Evolutionary conservation across 257 asterid species (phyloP).

Genomic region (Striga asiatica): DNA sequence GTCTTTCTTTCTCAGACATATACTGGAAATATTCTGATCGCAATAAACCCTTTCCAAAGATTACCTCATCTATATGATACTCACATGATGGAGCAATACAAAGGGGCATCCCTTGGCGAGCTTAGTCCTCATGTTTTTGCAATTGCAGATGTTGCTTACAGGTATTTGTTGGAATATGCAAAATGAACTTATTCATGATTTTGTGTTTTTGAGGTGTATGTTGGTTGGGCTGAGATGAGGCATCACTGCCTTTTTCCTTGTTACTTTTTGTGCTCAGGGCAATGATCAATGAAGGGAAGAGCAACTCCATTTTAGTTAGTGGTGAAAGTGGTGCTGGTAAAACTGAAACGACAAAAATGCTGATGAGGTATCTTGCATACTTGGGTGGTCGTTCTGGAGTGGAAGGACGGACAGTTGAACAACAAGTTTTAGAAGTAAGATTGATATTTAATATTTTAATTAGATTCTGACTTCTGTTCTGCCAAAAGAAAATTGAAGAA

Average conservation of each 20-base stretch:
- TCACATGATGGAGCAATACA: slow-evolving; percentile 99
- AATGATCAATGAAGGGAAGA: slow-evolving; percentile 87
- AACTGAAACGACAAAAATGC: slow-evolving; percentile 97
- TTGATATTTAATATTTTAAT: slow-evolving; percentile 19
- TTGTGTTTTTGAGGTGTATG: slow-evolving; percentile 5
- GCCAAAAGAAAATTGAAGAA: background rate
- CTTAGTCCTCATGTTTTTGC: slow-evolving; percentile 99
- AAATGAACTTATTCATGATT: background rate
- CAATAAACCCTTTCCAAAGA: slow-evolving; percentile 96
- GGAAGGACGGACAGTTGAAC: slow-evolving; percentile 98
- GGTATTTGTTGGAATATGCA: slow-evolving; percentile 30
- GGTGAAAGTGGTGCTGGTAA: slow-evolving; percentile 99
- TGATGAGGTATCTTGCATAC: slow-evolving; percentile 94
- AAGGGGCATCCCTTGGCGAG: slow-evolving; percentile 97
- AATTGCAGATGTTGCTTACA: slow-evolving; percentile 88
- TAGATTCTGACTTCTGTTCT: background rate
- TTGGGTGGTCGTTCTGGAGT: slow-evolving; percentile 98
- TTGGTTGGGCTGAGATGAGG: slow-evolving; percentile 2
- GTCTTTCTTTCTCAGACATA: slow-evolving; percentile 57
- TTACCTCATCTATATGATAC: slow-evolving; percentile 95
- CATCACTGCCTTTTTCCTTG: slow-evolving; percentile 11
- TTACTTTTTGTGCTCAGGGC: slow-evolving; percentile 47
- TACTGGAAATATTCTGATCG: slow-evolving; percentile 96
- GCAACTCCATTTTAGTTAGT: slow-evolving; percentile 98
- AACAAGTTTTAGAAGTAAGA: slow-evolving; percentile 96